Evolutionary conservation across 257 asterid genomes (phyloP).

Genomic region (Fraxinus quadrangulata): DNA sequence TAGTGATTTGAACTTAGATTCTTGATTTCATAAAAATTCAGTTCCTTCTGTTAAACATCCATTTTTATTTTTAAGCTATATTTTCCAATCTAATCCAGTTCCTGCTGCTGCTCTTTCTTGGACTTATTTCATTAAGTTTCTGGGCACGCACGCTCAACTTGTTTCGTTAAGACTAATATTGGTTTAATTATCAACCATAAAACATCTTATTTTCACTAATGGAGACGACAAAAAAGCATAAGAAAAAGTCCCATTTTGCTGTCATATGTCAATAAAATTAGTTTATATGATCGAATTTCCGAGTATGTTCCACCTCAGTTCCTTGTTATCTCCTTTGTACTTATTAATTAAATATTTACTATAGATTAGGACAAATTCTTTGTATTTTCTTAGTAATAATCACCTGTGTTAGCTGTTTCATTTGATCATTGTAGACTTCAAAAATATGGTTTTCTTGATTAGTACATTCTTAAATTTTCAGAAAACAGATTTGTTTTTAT

Average conservation of each 20-base stretch:
- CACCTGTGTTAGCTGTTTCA: conserved; percentile 13
- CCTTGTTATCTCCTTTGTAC: conserved; percentile 24
- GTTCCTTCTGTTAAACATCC: background rate
- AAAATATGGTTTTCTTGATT: background rate
- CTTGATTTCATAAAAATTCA: conserved; percentile 25
- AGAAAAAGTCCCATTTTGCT: background rate
- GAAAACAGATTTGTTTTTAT: background rate
- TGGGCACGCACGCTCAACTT: too few relatives aligned
- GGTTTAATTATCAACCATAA: background rate
- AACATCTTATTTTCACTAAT: background rate
- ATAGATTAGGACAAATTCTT: background rate
- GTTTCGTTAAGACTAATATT: too few relatives aligned
- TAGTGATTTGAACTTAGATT: conserved; percentile 27
- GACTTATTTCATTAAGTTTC: too few relatives aligned
- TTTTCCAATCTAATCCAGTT: too few relatives aligned
- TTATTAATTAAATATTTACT: background rate
- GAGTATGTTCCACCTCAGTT: conserved; percentile 4
- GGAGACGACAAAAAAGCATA: conserved; percentile 8
- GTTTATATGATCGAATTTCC: conserved; percentile 10
- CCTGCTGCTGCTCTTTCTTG: too few relatives aligned
- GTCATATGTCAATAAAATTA: background rate
- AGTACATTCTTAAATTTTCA: background rate
- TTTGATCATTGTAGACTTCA: background rate
- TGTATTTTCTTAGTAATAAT: conserved; percentile 20
- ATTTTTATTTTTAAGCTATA: too few relatives aligned